A percentile compares a stretch with the other conserved stretches of the same genome.
These are phyloP conservation scores for Lasiodiplodia hormozganensis DNA, from an alignment of 2,329 filamentous ascomycete genomes.

Conservation along the genomic window DNA sequence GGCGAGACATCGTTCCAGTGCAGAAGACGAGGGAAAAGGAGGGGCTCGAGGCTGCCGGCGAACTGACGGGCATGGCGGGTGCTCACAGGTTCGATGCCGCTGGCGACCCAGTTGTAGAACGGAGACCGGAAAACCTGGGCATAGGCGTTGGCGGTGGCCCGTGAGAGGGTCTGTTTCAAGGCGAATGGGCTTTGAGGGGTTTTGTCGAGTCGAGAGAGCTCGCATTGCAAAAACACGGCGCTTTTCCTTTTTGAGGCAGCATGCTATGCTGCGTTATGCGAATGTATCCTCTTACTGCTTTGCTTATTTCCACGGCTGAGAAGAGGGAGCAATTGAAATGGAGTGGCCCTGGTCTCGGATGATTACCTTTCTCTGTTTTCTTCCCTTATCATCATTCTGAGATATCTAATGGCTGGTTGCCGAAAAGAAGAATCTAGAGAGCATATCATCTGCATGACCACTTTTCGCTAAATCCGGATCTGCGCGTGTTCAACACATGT, in stretches of 20 bases:
- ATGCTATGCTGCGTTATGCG: neutral
- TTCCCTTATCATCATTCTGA: neutral
- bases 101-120: constrained; percentile 12
- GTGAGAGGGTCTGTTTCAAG: neutral
- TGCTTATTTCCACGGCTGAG: neutral
- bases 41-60: constrained; percentile 1
- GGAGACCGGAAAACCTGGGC: constrained; percentile 8
- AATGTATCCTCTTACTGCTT: neutral
- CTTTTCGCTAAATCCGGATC: neutral
- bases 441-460: neutral
- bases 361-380: neutral
- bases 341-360: neutral
- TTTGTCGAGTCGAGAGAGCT: neutral
- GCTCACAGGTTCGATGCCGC: constrained; percentile 11
- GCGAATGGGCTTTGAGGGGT: neutral
- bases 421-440: constrained; percentile 4
- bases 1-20: constrained; percentile 2
- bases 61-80: constrained; percentile 15
- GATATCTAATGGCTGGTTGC: constrained; percentile 10
- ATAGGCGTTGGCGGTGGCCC: constrained; percentile 14
- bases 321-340: too few relatives aligned
- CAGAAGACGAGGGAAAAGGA: constrained; percentile 19
- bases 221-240: neutral
- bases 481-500: neutral
- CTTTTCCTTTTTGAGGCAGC: neutral